phyloP scores from a whole-genome alignment of 306 rosid species.

The Glycine latifolia region DNA sequence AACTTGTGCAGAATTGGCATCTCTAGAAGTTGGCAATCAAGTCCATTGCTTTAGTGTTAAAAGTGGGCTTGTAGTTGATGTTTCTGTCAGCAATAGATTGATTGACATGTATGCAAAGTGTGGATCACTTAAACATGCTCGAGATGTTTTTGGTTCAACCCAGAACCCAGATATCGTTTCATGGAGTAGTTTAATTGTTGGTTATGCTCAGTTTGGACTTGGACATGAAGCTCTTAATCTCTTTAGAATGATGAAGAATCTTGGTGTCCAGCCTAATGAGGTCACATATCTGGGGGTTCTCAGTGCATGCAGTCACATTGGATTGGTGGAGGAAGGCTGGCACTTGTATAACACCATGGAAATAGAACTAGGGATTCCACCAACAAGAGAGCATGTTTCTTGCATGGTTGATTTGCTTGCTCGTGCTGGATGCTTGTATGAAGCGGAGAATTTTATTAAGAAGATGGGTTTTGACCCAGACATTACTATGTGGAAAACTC shows the following conservation, averaged over 20 bases:
- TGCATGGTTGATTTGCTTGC: constrained; percentile 89
- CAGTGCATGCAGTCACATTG: constrained; percentile 83
- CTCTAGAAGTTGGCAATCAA: constrained; percentile 73
- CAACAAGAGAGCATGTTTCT: constrained; percentile 72
- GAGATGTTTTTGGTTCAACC: constrained; percentile 60
- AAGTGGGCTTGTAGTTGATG: constrained; percentile 65
- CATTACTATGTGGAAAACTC: constrained; percentile 75
- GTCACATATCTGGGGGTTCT: constrained; percentile 74
- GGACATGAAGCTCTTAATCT: constrained; percentile 74
- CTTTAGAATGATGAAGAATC: constrained; percentile 61
- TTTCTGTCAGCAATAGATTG: constrained; percentile 70
- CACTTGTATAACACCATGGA: constrained; percentile 64
- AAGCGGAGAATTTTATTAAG: constrained; percentile 68
- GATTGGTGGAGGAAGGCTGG: constrained; percentile 79
- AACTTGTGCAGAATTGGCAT: constrained; percentile 70
- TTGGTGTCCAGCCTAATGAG: constrained; percentile 67
- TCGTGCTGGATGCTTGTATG: constrained; percentile 74
- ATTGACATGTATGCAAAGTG: constrained; percentile 87
- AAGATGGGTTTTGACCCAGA: constrained; percentile 64
- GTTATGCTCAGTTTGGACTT: constrained; percentile 76
- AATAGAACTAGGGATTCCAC: constrained; percentile 64
- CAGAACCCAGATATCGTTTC: constrained; percentile 66
- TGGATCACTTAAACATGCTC: constrained; percentile 69
- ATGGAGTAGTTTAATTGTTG: constrained; percentile 86
- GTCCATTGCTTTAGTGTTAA: constrained; percentile 66